These are phyloP conservation scores for Silene latifolia DNA, from an alignment of 148 eudicot species.

Conservation along the genomic window DNA sequence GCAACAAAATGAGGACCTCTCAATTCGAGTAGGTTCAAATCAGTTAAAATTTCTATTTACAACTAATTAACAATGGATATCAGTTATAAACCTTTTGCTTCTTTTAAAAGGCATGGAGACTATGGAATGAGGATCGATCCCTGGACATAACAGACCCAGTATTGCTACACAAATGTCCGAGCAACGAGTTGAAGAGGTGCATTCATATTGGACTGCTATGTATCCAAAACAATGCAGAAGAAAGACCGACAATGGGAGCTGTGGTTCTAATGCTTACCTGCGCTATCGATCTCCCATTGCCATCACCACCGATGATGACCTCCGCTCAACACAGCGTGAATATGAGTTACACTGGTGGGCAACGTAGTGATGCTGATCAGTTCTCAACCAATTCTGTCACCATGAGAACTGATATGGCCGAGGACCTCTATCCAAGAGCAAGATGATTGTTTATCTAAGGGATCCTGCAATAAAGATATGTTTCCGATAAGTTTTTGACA, in stretches of 20 bases:
- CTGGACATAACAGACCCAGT: conserved; percentile 10
- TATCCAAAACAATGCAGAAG: conserved; percentile 6
- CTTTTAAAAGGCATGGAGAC: conserved; percentile 14
- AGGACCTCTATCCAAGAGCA: conserved; percentile 18
- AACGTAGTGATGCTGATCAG: background rate
- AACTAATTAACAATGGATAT: too few species aligned
- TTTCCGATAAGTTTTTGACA: too few species aligned
- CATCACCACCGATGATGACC: conserved; percentile 13
- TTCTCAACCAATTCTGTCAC: background rate
- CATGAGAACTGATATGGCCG: background rate
- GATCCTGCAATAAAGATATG: too few species aligned
- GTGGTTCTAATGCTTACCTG: conserved; percentile 24
- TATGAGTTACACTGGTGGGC: background rate
- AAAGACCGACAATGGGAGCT: conserved; percentile 17
- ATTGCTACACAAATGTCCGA: conserved; percentile 1
- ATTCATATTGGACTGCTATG: conserved; percentile 22
- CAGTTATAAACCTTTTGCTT: background rate
- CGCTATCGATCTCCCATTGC: conserved; percentile 17
- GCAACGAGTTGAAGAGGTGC: conserved; percentile 13
- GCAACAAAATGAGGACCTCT: conserved; percentile 1
- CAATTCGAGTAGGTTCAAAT: background rate
- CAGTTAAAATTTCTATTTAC: too few species aligned
- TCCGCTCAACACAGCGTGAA: background rate
- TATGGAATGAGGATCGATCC: conserved; percentile 15
- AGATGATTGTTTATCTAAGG: background rate